Conservation (phyloP, 73 alveolate genomes). For the Paramecium pentaurelia region DNA sequence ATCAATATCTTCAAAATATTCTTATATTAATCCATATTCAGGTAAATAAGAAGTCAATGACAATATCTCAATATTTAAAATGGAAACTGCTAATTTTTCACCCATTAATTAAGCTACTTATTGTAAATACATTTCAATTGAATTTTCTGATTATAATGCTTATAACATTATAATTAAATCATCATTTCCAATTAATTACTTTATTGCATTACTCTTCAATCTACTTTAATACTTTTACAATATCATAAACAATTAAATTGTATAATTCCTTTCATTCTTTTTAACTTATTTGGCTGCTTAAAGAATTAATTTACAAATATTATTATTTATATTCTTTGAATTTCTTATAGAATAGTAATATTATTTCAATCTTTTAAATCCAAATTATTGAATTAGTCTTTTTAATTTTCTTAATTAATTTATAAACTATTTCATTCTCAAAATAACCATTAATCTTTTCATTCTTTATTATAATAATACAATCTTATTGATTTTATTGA, state of each 20-base stretch:
- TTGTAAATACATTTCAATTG: neutral
- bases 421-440: neutral
- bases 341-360: neutral
- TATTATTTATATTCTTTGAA: neutral
- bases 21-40: neutral
- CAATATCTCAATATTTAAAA: neutral
- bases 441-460: neutral
- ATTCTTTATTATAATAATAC: neutral
- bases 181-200: neutral
- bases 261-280: neutral
- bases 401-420: neutral
- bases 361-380: neutral
- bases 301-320: neutral
- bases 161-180: conserved; percentile 7
- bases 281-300: neutral
- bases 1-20: conserved; percentile 1
- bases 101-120: neutral
- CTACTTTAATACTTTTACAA: neutral
- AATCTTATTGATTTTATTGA: neutral
- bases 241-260: neutral
- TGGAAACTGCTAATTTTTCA: neutral
- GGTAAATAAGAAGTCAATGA: neutral
- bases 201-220: neutral
- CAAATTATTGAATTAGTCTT: neutral
- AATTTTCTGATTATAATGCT: conserved; percentile 5